Evolutionary conservation across 2,329 filamentous ascomycete species (phyloP), one percentile per base, ranked within the genome.

Genomic region (Didymella pomorum): DNA sequence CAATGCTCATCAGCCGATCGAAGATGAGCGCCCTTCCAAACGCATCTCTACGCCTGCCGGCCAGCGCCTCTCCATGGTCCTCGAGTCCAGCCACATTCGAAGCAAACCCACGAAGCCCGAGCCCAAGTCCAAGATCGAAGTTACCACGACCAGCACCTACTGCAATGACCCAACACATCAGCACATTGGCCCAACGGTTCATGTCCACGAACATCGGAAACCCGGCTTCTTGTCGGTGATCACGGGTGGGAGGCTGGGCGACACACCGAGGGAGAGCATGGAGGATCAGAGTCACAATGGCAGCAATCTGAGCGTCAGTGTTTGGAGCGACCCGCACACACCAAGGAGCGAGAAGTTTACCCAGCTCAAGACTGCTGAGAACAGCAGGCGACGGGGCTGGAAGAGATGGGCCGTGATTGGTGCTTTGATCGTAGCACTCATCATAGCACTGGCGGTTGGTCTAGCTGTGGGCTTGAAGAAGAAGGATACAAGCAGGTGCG

Each of bases 21-120:
- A 63, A 39, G 67, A 67, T 42, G 65, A 73, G 47, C 73, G 72
- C 7, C 71, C 73, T 21, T 68, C 76, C 16, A 79, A 79, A 65
- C 76, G 76, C 41, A 79, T 80, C 48, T 78, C 76, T 3, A 78
- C 78, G 26, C 76, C 77, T 47, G 78, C 77, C 23, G 78, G 78
- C 29, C 71, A 76, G 49, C 76, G 78, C 25, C 71, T 80, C 5
- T 79, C 78, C 25, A 67, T 76, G 7, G 78, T 80, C 44, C 71
- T 79, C 60, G 76, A 79, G 43, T 73, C 73, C 51, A 69, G 64
- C 28, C 54, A 65, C 8, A 39, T 58, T 18, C 56, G 44, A n/a
- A 59, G 63, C 23, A 64, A 61, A 43, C 56, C 60, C n/a, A 53
- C 60, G 31, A 69, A 68, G 44, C 52, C 67, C 2, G 61, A 65